Conservation (phyloP, 495 filamentous ascomycete species). For the Chaetomium cochliodes region DNA sequence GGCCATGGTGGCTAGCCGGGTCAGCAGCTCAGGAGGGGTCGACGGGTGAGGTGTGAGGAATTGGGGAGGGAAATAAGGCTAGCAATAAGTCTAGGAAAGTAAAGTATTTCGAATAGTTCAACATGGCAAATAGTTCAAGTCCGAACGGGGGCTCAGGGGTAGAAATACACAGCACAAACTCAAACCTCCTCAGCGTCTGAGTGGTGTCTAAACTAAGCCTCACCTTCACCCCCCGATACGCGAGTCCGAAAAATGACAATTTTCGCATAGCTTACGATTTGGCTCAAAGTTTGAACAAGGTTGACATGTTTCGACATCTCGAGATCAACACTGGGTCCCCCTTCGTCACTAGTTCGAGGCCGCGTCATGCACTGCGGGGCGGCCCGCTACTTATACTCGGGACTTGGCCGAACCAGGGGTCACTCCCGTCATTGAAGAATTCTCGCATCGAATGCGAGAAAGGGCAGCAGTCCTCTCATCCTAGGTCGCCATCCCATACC, state of each 20-base stretch:
- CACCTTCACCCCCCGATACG: background rate
- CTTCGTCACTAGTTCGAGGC: background rate
- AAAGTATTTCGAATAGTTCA: background rate
- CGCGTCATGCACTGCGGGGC: conserved; percentile 7
- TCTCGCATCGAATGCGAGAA: conserved; percentile 12
- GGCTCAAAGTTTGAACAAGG: background rate
- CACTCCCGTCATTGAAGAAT: background rate
- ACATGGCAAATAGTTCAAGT: background rate
- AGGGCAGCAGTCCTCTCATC: background rate
- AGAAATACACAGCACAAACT: background rate
- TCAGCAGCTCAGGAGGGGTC: background rate
- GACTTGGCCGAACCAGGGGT: background rate
- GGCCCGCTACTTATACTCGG: background rate
- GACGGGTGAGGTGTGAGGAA: too few relatives aligned
- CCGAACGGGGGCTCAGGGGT: background rate
- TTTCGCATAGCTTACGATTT: conserved; percentile 2
- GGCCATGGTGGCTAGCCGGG: background rate
- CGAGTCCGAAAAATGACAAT: conserved; percentile 3
- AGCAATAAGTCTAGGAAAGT: background rate
- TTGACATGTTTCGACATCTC: background rate
- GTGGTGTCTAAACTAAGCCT: background rate
- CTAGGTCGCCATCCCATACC: background rate
- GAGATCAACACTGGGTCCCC: background rate
- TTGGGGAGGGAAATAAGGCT: background rate
- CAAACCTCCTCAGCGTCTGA: background rate